phyloP scores from a whole-genome alignment of 352 stramenopile species.

The Elongisporangium prolatum region DNA sequence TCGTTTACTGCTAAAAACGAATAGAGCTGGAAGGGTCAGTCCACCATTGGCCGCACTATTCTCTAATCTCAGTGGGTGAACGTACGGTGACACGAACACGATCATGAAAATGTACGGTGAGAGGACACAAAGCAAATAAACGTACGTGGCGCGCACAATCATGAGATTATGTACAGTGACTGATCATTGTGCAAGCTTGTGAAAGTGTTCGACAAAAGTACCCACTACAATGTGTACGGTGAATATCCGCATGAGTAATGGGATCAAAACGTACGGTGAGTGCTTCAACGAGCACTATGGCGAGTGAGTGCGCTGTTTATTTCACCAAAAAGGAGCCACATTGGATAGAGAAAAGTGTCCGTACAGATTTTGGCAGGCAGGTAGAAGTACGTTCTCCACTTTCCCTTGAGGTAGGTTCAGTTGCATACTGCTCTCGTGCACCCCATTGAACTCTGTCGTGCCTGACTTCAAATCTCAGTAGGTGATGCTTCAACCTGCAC shows the following conservation, averaged over 20 bases:
- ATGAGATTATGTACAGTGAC: neutral
- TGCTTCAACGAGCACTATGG: neutral
- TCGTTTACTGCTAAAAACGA: neutral
- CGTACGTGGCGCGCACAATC: neutral
- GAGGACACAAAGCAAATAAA: neutral
- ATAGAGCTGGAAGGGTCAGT: neutral
- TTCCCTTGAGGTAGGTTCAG: neutral
- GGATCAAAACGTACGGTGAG: neutral
- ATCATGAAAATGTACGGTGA: neutral
- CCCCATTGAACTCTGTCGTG: neutral
- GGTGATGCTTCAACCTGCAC: neutral
- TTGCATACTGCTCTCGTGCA: neutral
- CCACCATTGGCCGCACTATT: too few relatives aligned
- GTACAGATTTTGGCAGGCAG: neutral
- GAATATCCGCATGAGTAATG: neutral
- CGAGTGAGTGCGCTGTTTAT: neutral
- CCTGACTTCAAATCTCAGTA: neutral
- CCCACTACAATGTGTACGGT: neutral
- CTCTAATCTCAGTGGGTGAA: neutral
- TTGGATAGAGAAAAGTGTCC: neutral
- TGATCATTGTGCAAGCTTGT: neutral
- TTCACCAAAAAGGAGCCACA: neutral
- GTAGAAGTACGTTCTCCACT: neutral
- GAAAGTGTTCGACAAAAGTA: neutral
- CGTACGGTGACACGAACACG: neutral